A percentile compares a stretch with the other conserved stretches of the same genome.
These are phyloP conservation scores for Lachancea meyersii DNA, from an alignment of 805 yeast genomes.

Conservation along the genomic window DNA sequence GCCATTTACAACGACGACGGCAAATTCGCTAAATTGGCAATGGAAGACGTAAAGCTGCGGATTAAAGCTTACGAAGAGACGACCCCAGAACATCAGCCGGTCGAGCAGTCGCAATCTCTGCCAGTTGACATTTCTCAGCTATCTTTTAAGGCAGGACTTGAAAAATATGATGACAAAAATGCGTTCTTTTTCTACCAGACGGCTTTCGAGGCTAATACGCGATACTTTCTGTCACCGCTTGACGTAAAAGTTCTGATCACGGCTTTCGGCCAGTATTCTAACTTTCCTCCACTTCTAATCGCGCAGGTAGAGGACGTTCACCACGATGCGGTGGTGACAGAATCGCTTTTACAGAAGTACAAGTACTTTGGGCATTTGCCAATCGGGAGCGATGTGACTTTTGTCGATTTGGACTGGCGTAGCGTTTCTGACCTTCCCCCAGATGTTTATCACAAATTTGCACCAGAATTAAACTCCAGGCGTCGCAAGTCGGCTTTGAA, in stretches of 20 bases:
- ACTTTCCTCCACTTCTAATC: constrained; percentile 61
- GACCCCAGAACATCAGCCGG: constrained; percentile 11
- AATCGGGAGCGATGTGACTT: constrained; percentile 74
- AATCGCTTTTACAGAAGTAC: constrained; percentile 49
- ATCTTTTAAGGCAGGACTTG: constrained; percentile 1
- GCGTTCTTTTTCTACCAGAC: constrained; percentile 76
- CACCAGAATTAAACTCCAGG: constrained; percentile 52
- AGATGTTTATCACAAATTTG: constrained; percentile 42
- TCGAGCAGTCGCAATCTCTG: neutral
- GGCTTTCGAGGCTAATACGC: constrained; percentile 58
- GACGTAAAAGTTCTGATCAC: constrained; percentile 69
- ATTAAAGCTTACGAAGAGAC: constrained; percentile 34
- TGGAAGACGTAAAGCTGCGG: constrained; percentile 45
- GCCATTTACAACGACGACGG: constrained; percentile 56
- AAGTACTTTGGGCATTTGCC: constrained; percentile 82
- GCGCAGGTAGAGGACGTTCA: constrained; percentile 64
- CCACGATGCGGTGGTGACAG: constrained; percentile 57
- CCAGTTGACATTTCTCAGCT: constrained; percentile 12
- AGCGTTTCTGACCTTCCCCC: constrained; percentile 37
- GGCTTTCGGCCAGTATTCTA: constrained; percentile 53
- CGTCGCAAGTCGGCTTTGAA: constrained; percentile 45
- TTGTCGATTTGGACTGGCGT: constrained; percentile 83
- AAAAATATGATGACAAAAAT: constrained; percentile 33
- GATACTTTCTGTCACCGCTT: constrained; percentile 65
- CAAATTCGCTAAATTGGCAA: constrained; percentile 47